Conservation (phyloP, 108 stramenopile species). For the Craspedostauros australis region DNA sequence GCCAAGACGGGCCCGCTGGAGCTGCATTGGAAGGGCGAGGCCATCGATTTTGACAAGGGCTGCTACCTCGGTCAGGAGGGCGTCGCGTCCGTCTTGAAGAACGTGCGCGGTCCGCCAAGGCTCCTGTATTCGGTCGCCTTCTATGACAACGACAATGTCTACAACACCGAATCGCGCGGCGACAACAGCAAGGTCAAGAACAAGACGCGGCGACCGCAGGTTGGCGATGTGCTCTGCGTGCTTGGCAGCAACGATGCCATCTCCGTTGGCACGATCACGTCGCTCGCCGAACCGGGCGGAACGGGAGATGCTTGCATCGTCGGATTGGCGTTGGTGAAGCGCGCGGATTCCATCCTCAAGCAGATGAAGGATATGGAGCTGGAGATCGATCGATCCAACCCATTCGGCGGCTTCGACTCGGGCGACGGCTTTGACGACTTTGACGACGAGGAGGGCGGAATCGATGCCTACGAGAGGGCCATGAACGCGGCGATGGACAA, state of each 20-base stretch:
- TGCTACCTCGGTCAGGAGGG: constrained; percentile 88
- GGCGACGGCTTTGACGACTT: too few relatives aligned
- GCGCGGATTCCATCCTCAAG: constrained; percentile 56
- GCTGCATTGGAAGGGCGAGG: constrained; percentile 35
- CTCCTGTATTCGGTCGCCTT: constrained; percentile 67
- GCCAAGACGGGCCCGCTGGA: constrained; percentile 54
- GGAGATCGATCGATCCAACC: constrained; percentile 12
- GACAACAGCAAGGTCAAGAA: constrained; percentile 37
- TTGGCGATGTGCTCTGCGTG: constrained; percentile 52
- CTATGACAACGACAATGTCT: constrained; percentile 63
- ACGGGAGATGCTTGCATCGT: constrained; percentile 48
- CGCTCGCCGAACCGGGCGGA: constrained; percentile 66
- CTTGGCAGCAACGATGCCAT: constrained; percentile 74
- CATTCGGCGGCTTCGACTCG: constrained; percentile 4
- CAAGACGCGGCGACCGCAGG: constrained; percentile 43
- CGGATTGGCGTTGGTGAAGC: constrained; percentile 53
- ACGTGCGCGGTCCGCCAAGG: constrained; percentile 65
- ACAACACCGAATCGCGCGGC: constrained; percentile 35
- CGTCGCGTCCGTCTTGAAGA: constrained; percentile 72
- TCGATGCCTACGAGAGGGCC: constrained; percentile 1
- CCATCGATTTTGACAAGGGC: constrained; percentile 66
- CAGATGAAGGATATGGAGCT: constrained; percentile 55
- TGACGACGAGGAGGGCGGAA: background rate
- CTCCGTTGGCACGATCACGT: constrained; percentile 59
- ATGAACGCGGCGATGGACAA: constrained; percentile 9